These are phyloP conservation scores for Ganoderma leucocontextum DNA, from an alignment of 1,284 basidiomycete genomes.

Conservation along the genomic window DNA sequence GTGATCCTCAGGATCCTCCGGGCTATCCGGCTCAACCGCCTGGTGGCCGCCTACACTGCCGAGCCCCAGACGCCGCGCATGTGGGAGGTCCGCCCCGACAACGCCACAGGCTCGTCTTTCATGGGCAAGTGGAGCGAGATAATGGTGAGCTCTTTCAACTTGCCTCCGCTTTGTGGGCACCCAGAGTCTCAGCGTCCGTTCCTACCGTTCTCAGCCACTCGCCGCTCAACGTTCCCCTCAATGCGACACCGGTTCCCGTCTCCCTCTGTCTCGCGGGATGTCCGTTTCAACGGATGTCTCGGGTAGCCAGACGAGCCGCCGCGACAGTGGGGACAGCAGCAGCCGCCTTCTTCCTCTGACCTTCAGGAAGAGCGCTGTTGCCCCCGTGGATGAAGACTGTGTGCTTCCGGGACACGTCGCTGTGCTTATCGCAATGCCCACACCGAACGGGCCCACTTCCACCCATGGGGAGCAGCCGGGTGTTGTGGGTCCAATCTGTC, in stretches of 20 bases:
- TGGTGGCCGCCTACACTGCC: not conserved
- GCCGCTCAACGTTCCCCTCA: not conserved
- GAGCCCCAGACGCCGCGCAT: conserved; percentile 11
- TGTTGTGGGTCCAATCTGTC: not conserved
- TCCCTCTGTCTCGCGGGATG: not conserved
- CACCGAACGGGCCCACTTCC: not conserved
- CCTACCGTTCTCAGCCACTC: not conserved
- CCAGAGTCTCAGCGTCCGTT: not conserved
- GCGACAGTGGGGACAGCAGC: not conserved
- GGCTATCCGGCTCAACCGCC: not conserved
- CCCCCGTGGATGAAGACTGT: not conserved
- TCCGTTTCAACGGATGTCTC: not conserved
- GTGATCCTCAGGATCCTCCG: not conserved
- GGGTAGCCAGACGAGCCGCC: not conserved
- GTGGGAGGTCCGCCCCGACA: conserved; percentile 19
- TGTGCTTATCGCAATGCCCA: conserved; percentile 8
- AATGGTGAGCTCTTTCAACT: conserved; percentile 9
- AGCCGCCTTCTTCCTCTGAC: not conserved
- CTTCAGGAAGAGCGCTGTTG: not conserved
- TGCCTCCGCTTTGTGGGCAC: not conserved
- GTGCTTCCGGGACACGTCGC: not conserved
- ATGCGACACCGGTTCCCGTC: not conserved
- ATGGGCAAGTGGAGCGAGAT: conserved; percentile 14
- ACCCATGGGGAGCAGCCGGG: not conserved
- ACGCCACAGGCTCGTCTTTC: not conserved